Conservation (phyloP, 2,329 filamentous ascomycete genomes). For the Ophiostoma fasciatum region DNA sequence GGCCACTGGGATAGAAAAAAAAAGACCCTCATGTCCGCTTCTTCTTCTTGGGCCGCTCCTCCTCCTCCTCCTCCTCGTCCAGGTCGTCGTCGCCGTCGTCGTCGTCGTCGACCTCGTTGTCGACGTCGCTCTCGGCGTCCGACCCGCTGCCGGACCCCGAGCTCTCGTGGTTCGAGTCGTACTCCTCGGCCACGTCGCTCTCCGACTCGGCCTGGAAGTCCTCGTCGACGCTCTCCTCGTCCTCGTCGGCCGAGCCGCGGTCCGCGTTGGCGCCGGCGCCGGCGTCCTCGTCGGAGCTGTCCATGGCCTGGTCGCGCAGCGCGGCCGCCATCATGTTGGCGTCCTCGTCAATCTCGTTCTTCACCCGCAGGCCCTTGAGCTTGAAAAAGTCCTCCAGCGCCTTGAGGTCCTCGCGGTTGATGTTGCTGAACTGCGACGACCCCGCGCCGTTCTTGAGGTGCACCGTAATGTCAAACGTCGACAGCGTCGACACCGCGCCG, state of each 20-base stretch:
- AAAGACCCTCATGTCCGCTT: conserved; percentile 19
- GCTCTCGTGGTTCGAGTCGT: conserved; percentile 80
- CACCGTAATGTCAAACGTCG: conserved; percentile 95
- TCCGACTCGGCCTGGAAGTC: conserved; percentile 90
- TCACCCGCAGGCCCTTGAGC: conserved; percentile 83
- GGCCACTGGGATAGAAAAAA: background rate
- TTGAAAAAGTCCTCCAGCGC: conserved; percentile 97
- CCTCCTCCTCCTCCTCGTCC: conserved; percentile 20
- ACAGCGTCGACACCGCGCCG: conserved; percentile 80
- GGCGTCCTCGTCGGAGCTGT: conserved; percentile 70
- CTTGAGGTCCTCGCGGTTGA: conserved; percentile 95
- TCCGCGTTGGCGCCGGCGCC: conserved; percentile 53
- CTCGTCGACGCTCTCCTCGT: conserved; percentile 88
- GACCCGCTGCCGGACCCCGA: conserved; percentile 55
- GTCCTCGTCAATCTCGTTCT: conserved; percentile 98
- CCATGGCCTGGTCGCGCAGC: conserved; percentile 69
- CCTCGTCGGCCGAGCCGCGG: conserved; percentile 86
- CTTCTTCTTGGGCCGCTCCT: conserved; percentile 26
- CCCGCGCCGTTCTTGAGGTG: conserved; percentile 74
- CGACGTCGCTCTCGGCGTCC: conserved; percentile 48
- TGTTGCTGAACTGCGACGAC: conserved; percentile 96
- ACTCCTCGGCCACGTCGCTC: conserved; percentile 93
- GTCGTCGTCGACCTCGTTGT: conserved; percentile 33
- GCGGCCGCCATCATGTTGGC: conserved; percentile 67
- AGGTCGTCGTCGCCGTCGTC: conserved; percentile 31